These are phyloP conservation scores for Apophysomyces variabilis DNA, from an alignment of 371 early-diverging fungal species.

Conservation along the genomic window DNA sequence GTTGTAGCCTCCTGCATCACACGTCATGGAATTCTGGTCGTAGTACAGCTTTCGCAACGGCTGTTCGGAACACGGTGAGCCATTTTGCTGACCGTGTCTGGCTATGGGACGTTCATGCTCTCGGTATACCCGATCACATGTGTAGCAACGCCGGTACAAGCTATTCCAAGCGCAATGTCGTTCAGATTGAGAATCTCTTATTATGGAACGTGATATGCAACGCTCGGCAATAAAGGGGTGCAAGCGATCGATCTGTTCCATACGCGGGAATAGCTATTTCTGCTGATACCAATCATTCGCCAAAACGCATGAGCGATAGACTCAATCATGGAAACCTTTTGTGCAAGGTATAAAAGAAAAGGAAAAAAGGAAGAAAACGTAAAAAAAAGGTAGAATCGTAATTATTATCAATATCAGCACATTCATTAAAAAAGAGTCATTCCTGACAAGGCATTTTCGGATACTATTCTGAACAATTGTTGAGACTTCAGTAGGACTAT, in stretches of 20 bases:
- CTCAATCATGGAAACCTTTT: not conserved
- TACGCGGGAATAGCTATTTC: too few species aligned
- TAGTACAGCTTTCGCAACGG: constrained; percentile 36
- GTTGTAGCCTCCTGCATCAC: constrained; percentile 29
- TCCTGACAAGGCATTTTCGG: too few species aligned
- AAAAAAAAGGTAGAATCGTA: not conserved
- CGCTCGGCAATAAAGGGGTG: not conserved
- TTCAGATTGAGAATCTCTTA: constrained; percentile 43
- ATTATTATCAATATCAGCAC: too few species aligned
- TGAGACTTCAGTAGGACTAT: too few species aligned
- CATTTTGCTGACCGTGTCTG: constrained; percentile 16
- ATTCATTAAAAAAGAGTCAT: too few species aligned
- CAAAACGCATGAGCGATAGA: not conserved
- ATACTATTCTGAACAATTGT: too few species aligned
- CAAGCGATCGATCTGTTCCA: not conserved
- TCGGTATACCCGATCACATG: constrained; percentile 38
- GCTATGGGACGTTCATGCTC: constrained; percentile 44
- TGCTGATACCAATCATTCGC: not conserved
- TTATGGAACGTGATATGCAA: constrained; percentile 41
- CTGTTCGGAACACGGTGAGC: constrained; percentile 28
- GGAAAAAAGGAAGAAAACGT: not conserved
- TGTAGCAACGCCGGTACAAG: constrained; percentile 32
- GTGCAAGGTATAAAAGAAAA: not conserved
- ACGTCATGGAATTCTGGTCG: constrained; percentile 49
- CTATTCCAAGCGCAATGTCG: constrained; percentile 39